Evolutionary conservation across 1,284 basidiomycete genomes (phyloP).

Genomic region (Ustilago xerochloae): DNA sequence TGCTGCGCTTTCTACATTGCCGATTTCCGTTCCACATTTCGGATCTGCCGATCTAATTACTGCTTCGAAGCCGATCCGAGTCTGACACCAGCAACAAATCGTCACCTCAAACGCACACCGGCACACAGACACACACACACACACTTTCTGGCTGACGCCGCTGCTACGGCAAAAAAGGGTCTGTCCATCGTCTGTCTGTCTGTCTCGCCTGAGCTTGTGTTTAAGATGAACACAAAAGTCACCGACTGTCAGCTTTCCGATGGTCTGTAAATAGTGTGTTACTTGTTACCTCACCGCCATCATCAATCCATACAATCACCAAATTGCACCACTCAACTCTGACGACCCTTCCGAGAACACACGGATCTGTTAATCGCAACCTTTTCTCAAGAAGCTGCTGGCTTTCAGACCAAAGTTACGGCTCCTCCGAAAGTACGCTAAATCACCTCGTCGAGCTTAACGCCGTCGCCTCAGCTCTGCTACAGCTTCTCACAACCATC

Average conservation of each 20-base stretch:
- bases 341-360: too few species aligned
- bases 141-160: constrained; percentile 3
- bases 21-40: constrained; percentile 22
- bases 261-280: too few species aligned
- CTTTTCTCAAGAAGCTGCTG: too few species aligned
- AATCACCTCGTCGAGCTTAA: too few species aligned
- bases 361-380: too few species aligned
- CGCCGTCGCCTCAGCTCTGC: too few species aligned
- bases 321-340: too few species aligned
- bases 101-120: background rate
- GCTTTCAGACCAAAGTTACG: too few species aligned
- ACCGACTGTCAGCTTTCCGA: constrained; percentile 3
- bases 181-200: background rate
- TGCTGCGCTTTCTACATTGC: constrained; percentile 36
- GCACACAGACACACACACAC: too few species aligned
- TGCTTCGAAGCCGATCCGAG: background rate
- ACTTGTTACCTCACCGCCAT: background rate
- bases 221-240: background rate
- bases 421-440: too few species aligned
- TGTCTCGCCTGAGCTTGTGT: background rate
- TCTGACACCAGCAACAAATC: background rate
- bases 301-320: too few species aligned
- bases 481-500: background rate
- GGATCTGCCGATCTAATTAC: constrained; percentile 25
- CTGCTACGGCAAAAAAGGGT: constrained; percentile 24